These are phyloP conservation scores for Chlorella sp. DNA, from an alignment of 139 green algal genomes.

Conservation along the genomic window DNA sequence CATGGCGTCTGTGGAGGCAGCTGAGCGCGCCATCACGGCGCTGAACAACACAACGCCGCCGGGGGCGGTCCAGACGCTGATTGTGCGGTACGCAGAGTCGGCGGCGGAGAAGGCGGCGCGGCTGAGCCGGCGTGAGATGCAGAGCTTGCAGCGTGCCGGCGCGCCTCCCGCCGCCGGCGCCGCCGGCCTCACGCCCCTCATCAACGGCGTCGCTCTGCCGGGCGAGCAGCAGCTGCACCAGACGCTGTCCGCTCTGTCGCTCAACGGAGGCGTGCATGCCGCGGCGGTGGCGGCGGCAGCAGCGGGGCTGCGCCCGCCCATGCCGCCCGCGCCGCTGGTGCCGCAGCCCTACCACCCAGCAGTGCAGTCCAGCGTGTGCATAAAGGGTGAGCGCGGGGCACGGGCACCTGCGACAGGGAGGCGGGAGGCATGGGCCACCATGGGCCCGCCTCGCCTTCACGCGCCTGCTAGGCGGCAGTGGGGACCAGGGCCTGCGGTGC, in stretches of 20 bases:
- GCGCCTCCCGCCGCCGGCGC: too few species aligned
- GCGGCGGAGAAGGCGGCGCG: constrained; percentile 38
- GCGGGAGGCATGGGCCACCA: too few species aligned
- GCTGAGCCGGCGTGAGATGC: constrained; percentile 20
- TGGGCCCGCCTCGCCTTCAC: too few species aligned
- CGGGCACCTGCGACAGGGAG: background rate
- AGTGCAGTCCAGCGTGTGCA: constrained; percentile 25
- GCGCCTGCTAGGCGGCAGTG: too few species aligned
- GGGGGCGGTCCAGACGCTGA: constrained; percentile 26
- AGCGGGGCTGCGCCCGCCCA: background rate
- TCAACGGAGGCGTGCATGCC: background rate
- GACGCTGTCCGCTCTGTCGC: constrained; percentile 29
- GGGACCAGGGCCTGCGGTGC: too few species aligned
- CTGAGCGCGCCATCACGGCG: constrained; percentile 16
- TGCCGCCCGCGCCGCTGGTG: constrained; percentile 3
- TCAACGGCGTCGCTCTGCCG: background rate
- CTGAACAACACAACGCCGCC: constrained; percentile 37
- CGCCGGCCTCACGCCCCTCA: too few species aligned
- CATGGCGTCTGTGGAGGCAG: constrained; percentile 31
- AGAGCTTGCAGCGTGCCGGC: constrained; percentile 19
- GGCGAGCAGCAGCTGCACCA: constrained; percentile 23
- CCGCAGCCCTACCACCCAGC: constrained; percentile 27
- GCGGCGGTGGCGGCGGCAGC: background rate
- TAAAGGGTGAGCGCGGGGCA: constrained; percentile 1
- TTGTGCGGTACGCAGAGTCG: constrained; percentile 47